A percentile compares a stretch with the other conserved stretches of the same genome.
Evolutionary conservation across 2,329 filamentous ascomycete species (phyloP).

Genomic region (Pseudogymnoascus sp.): DNA sequence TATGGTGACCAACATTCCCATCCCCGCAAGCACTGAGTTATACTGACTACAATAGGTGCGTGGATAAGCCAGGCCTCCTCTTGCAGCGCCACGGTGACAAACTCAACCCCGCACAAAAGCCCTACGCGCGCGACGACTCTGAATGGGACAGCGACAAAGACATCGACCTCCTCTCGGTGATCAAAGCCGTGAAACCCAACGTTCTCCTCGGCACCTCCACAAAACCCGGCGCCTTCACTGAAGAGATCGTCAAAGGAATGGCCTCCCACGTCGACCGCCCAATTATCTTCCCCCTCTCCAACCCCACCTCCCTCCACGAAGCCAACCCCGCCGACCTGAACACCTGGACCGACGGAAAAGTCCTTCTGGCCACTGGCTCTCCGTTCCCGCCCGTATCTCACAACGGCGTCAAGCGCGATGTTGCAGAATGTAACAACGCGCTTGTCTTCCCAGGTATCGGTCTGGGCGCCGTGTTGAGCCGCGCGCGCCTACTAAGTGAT

Average conservation of each 20-base stretch:
- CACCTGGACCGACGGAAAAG: slow-evolving; percentile 69
- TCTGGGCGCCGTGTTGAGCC: slow-evolving; percentile 65
- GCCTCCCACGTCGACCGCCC: slow-evolving; percentile 62
- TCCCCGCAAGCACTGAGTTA: neutral
- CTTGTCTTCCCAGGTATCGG: slow-evolving; percentile 82
- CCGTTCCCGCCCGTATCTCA: slow-evolving; percentile 69
- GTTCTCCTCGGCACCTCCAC: slow-evolving; percentile 81
- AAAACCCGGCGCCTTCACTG: slow-evolving; percentile 65
- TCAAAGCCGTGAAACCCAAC: slow-evolving; percentile 67
- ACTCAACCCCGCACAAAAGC: slow-evolving; percentile 56
- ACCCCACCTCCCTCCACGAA: slow-evolving; percentile 78
- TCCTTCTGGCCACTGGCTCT: slow-evolving; percentile 73
- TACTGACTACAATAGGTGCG: slow-evolving; percentile 45
- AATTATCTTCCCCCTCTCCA: slow-evolving; percentile 75
- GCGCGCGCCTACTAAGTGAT: slow-evolving; percentile 59
- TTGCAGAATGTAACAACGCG: slow-evolving; percentile 83
- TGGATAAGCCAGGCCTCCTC: slow-evolving; percentile 75
- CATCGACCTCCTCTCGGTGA: slow-evolving; percentile 53
- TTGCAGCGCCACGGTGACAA: slow-evolving; percentile 55
- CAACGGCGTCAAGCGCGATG: slow-evolving; percentile 39
- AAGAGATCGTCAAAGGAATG: slow-evolving; percentile 62
- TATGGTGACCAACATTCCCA: slow-evolving; percentile 48
- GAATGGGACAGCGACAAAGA: slow-evolving; percentile 54
- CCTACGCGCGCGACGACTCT: slow-evolving; percentile 54
- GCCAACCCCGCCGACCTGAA: slow-evolving; percentile 69